phyloP scores from a whole-genome alignment of 208 protist species.

The Giardia muris region DNA sequence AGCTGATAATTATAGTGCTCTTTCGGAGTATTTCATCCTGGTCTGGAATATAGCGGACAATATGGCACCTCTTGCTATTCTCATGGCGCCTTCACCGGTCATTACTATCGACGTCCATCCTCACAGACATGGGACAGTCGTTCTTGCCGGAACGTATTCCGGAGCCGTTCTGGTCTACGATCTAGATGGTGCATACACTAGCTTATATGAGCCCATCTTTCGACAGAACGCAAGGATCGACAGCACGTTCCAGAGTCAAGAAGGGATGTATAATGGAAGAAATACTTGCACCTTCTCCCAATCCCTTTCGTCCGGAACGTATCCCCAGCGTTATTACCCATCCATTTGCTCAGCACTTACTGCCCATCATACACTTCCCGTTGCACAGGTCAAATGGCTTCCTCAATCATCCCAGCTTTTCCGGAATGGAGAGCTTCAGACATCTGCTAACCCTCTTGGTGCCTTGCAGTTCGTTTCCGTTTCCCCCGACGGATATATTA shows the following conservation, averaged over 20 bases:
- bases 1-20: neutral
- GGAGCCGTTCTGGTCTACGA: constrained; percentile 4
- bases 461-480: constrained; percentile 14
- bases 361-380: neutral
- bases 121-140: neutral
- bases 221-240: neutral
- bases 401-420: neutral
- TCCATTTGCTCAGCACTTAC: neutral
- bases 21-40: constrained; percentile 1
- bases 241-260: neutral
- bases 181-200: neutral
- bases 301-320: neutral
- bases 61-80: neutral
- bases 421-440: neutral
- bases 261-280: neutral
- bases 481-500: constrained; percentile 14
- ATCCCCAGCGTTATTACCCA: constrained; percentile 18
- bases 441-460: neutral
- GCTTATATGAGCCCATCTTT: neutral
- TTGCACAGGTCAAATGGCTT: constrained; percentile 8
- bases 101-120: neutral
- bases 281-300: constrained; percentile 1
- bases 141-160: neutral
- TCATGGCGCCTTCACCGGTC: neutral
- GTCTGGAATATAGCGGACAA: constrained; percentile 22